These are phyloP conservation scores for Torulaspora pretoriensis DNA, from an alignment of 1,139 yeast species.

Conservation along the genomic window DNA sequence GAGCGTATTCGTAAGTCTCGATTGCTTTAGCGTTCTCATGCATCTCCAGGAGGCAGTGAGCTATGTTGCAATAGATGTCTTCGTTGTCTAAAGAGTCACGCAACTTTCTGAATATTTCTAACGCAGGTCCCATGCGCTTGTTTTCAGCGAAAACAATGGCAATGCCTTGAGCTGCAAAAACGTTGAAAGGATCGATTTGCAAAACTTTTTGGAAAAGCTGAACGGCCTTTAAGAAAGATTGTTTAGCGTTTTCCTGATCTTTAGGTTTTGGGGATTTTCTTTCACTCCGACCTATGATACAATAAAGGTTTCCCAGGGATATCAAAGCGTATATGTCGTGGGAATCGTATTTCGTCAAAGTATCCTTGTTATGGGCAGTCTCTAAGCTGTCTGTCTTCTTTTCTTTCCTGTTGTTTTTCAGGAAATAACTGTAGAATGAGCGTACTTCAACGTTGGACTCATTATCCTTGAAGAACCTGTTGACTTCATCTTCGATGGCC, in stretches of 20 bases:
- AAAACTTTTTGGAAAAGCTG: constrained; percentile 87
- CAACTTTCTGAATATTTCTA: constrained; percentile 81
- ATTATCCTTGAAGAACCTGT: constrained; percentile 49
- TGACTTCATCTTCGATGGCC: constrained; percentile 46
- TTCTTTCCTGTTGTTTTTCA: constrained; percentile 48
- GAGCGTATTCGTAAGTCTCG: constrained; percentile 81
- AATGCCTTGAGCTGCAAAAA: constrained; percentile 96
- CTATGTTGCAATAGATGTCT: constrained; percentile 78
- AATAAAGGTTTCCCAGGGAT: constrained; percentile 84
- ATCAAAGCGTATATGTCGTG: constrained; percentile 88
- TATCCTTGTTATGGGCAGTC: constrained; percentile 76
- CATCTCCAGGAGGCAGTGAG: constrained; percentile 80
- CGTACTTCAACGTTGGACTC: constrained; percentile 74
- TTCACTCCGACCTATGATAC: constrained; percentile 74
- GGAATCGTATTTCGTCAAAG: constrained; percentile 74
- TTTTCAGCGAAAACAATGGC: constrained; percentile 92
- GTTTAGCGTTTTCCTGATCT: constrained; percentile 61
- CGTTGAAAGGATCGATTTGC: constrained; percentile 77
- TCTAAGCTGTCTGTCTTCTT: constrained; percentile 54
- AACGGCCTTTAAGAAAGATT: constrained; percentile 80
- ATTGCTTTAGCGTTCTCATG: constrained; percentile 82
- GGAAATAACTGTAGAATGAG: constrained; percentile 89
- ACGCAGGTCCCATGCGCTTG: constrained; percentile 69
- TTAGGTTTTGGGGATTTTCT: constrained; percentile 45
- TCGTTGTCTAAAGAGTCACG: constrained; percentile 86